Evolutionary conservation across 2,329 filamentous ascomycete species (phyloP), one percentile per base, ranked within the genome.

Genomic region (Scopulariopsis brevicaulis): DNA sequence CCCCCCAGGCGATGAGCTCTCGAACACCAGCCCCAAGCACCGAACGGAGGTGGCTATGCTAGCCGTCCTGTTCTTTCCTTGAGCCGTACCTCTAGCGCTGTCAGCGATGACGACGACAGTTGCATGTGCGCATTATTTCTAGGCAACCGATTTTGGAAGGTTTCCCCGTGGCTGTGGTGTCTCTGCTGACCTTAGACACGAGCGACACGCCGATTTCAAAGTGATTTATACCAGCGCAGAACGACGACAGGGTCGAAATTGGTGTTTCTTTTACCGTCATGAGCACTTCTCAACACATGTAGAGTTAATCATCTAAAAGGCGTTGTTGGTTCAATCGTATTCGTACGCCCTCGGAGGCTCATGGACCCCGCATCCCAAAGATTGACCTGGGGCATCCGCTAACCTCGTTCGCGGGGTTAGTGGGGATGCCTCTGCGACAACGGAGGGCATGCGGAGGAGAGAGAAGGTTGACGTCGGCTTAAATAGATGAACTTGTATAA

Each of bases 1-100:
- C 20, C 34, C 34, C 48, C 48, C 25, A 35, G 54, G 46, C 15
- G 55, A 51, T 57, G 55, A 48, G 25, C 55, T 4, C 46, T 57
- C 15, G 55, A 57, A 53, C 55, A 32, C 28, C 15, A 28, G 52
- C 52, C 55, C 53, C 55, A 48, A 57, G 53, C 15, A 35, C 55
- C n/a, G 43, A 55, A 24, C 22, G 22, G 40, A 53, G 22, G 37
- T 46, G 35, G 20, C 24, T 46, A 20, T 22, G 15, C 46, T n/a
- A 12, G 43, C 14, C 4, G 28, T 18, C 25, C 28, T 46, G 7
- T 24, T 10, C 46, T 24, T 24, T 28, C n/a, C 20, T 24, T 20
- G n/a, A 24, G 5, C 1, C 2, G 8, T 15, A 20, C 12, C 4
- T 15, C 28, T 51, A 25, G 24, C 24, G 22, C 12, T 34, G 28